A percentile compares a stretch with the other conserved stretches of the same genome.
phyloP scores from a whole-genome alignment of 192 early-diverging fungal species.

The Coemansia sp. region DNA sequence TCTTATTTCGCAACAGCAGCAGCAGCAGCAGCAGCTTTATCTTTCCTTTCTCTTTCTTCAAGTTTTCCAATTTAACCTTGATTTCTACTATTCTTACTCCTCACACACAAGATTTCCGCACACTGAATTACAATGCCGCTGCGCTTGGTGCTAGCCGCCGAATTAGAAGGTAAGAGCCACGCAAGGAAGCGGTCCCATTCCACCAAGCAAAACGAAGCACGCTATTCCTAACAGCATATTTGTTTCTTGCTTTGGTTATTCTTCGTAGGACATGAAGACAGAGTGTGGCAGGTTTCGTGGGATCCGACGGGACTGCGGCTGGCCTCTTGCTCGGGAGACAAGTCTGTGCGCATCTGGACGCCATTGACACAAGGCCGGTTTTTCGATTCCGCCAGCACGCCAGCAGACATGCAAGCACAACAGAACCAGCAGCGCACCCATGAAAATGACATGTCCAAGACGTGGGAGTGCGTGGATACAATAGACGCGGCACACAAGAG shows the following conservation, averaged over 20 bases:
- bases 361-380: conserved; percentile 19
- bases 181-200: not conserved
- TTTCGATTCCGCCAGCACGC: conserved; percentile 5
- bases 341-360: conserved; percentile 87
- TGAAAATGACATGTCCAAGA: conserved; percentile 4
- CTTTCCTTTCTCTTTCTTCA: not conserved
- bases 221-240: not conserved
- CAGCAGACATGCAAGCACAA: not conserved
- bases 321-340: conserved; percentile 86
- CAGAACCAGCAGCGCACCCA: conserved; percentile 1
- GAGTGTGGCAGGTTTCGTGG: conserved; percentile 89
- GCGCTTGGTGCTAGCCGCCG: conserved; percentile 30
- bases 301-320: conserved; percentile 72
- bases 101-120: not conserved
- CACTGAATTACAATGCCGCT: conserved; percentile 13
- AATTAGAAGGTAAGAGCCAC: conserved; percentile 30
- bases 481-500: conserved; percentile 89
- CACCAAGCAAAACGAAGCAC: not conserved
- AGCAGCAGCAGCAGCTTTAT: not conserved
- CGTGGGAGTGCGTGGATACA: conserved; percentile 71
- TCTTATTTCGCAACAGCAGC: not conserved
- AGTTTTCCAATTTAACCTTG: not conserved
- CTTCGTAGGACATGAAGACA: conserved; percentile 73
- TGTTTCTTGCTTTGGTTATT: not conserved
- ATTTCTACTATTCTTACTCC: conserved; percentile 3